Percentiles rank a stretch among this genome's conserved stretches.
phyloP scores from a whole-genome alignment of 208 protist species.

The Perkinsela sp. region DNA sequence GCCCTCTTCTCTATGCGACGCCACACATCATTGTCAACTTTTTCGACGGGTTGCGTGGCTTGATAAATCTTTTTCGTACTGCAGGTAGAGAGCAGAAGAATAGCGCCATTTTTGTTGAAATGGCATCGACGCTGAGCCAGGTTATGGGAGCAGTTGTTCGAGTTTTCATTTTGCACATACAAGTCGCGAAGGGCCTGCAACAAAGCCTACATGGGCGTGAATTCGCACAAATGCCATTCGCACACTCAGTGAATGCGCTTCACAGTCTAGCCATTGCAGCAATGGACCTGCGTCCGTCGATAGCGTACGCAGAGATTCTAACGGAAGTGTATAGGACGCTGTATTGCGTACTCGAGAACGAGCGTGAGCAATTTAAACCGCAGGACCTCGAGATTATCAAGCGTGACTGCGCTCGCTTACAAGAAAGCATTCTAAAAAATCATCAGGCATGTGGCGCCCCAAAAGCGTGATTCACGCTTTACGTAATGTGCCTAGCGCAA shows the following conservation, averaged over 20 bases:
- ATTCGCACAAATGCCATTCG: not conserved
- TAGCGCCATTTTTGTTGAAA: not conserved
- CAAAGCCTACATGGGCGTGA: not conserved
- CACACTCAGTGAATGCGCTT: not conserved
- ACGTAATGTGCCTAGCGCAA: too few relatives aligned
- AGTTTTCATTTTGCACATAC: not conserved
- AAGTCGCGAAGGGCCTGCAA: not conserved
- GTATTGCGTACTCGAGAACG: not conserved
- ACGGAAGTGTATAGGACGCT: not conserved
- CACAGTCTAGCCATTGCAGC: not conserved
- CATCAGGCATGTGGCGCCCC: too few relatives aligned
- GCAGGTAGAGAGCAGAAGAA: not conserved
- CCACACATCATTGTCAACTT: not conserved
- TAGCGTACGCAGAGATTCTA: not conserved
- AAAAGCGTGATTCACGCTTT: too few relatives aligned
- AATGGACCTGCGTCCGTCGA: not conserved
- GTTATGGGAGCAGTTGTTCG: not conserved
- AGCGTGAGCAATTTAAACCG: not conserved
- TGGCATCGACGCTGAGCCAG: not conserved
- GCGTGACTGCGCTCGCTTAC: not conserved
- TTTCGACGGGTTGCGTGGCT: not conserved
- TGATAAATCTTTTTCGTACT: not conserved
- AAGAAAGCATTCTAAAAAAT: not conserved
- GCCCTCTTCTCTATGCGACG: not conserved
- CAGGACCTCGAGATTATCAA: not conserved